Percentiles rank a stretch among this genome's conserved stretches.
Conservation (phyloP, 2,329 filamentous ascomycete genomes). For the Cercospora zeina region DNA sequence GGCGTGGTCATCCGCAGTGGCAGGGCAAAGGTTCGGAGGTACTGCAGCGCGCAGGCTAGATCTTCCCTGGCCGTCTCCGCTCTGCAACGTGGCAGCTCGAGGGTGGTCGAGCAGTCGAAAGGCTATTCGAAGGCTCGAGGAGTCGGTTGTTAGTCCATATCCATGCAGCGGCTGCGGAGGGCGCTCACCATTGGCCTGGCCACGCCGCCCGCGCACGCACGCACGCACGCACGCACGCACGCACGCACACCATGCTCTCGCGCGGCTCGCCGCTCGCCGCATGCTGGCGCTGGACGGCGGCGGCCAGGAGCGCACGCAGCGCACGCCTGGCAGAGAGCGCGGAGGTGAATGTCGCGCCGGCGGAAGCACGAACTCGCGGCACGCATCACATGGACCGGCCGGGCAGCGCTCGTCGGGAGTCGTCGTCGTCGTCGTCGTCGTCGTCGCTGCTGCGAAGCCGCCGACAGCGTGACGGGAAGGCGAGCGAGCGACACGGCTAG, state of each 20-base stretch:
- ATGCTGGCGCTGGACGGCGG: slow-evolving; percentile 1
- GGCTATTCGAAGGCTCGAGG: slow-evolving; percentile 33
- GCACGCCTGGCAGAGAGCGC: slow-evolving; percentile 6
- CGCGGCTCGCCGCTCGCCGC: slow-evolving; percentile 15
- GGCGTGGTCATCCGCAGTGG: slow-evolving; percentile 42
- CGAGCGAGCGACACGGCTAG: slow-evolving; percentile 4
- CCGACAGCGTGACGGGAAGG: slow-evolving; percentile 23
- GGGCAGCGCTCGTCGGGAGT: slow-evolving; percentile 7
- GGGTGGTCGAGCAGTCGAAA: slow-evolving; percentile 36
- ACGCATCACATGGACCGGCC: slow-evolving; percentile 24
- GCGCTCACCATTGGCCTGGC: slow-evolving; percentile 25
- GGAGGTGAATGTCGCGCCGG: slow-evolving; percentile 21
- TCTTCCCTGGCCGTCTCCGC: slow-evolving; percentile 51
- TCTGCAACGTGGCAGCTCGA: slow-evolving; percentile 55
- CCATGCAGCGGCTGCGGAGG: slow-evolving; percentile 23
- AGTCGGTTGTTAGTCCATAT: slow-evolving; percentile 29
- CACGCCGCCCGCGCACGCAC: slow-evolving; percentile 12
- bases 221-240: no score
- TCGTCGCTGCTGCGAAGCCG: slow-evolving; percentile 22
- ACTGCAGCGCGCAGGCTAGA: slow-evolving; percentile 28
- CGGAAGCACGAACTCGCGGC: slow-evolving; percentile 23
- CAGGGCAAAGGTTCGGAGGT: slow-evolving; percentile 25
- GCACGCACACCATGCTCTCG: slow-evolving; percentile 6
- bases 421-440: no score
- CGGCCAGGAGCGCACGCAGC: slow-evolving; percentile 17